These are phyloP conservation scores for Acrodontium crateriforme DNA, from an alignment of 2,329 filamentous ascomycete species.

Conservation along the genomic window DNA sequence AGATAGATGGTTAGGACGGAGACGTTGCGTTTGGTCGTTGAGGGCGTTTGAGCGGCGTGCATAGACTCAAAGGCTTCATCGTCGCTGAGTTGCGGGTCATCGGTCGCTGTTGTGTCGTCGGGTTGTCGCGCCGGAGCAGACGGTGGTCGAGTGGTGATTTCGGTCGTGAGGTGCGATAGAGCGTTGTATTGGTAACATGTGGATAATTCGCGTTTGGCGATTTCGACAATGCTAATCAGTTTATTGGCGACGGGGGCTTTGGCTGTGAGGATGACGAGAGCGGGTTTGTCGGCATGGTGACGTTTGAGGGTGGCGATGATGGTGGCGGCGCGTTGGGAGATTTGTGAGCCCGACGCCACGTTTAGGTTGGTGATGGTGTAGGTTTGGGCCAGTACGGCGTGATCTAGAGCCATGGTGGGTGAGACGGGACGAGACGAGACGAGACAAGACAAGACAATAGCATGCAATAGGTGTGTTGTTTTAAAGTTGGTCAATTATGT, in stretches of 20 bases:
- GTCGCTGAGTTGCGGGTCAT: too few relatives aligned
- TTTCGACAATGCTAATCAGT: conserved; percentile 54
- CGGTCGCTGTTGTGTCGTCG: too few relatives aligned
- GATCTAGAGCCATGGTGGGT: conserved; percentile 10
- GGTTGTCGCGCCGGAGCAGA: too few relatives aligned
- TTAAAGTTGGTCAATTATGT: too few relatives aligned
- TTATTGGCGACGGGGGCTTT: conserved; percentile 39
- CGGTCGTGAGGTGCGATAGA: conserved; percentile 12
- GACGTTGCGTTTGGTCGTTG: conserved; percentile 34
- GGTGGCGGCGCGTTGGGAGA: conserved; percentile 16
- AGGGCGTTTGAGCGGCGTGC: conserved; percentile 26
- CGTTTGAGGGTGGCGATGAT: conserved; percentile 14
- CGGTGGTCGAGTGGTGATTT: conserved; percentile 14
- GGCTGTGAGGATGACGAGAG: conserved; percentile 27
- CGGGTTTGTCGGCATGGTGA: conserved; percentile 13
- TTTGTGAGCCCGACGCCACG: conserved; percentile 16
- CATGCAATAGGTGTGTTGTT: too few relatives aligned
- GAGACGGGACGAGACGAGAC: background rate
- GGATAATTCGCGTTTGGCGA: conserved; percentile 30
- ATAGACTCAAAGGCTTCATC: conserved; percentile 19
- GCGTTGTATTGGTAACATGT: conserved; percentile 28
- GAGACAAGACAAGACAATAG: background rate
- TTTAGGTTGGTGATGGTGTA: conserved; percentile 14
- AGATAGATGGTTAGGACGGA: conserved; percentile 50
- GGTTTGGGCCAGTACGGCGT: conserved; percentile 7